Percentiles rank a stretch among this genome's conserved stretches.
Conservation (phyloP, 2,329 filamentous ascomycete species). For the Dothidotthia symphoricarpi region DNA sequence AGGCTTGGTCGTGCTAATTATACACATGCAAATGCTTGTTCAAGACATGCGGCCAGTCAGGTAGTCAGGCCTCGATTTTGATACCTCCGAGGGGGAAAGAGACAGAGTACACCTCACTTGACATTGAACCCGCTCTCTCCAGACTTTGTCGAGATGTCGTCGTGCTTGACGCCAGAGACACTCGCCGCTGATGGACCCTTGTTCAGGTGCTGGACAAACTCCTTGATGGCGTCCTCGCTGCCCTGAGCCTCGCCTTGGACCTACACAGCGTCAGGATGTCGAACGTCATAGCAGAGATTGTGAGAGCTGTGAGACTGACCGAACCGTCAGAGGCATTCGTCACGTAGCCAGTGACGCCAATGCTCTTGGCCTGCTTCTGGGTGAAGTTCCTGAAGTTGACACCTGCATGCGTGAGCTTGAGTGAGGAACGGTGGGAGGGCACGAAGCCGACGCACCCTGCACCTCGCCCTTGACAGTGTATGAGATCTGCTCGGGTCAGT, state of each 20-base stretch:
- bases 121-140: conserved; percentile 64
- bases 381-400: conserved; percentile 54
- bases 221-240: conserved; percentile 60
- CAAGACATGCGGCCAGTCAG: too few species aligned
- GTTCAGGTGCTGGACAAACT: conserved; percentile 72
- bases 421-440: not conserved
- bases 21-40: not conserved
- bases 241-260: conserved; percentile 91
- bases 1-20: not conserved
- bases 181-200: conserved; percentile 69
- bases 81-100: too few species aligned
- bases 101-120: conserved; percentile 10
- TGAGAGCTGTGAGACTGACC: conserved; percentile 23
- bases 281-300: not conserved
- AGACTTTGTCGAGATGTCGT: conserved; percentile 62
- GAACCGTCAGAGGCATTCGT: conserved; percentile 49
- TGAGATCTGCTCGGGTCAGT: conserved; percentile 42
- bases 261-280: conserved; percentile 48
- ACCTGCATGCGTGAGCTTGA: conserved; percentile 22
- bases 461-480: conserved; percentile 50
- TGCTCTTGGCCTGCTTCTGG: conserved; percentile 43
- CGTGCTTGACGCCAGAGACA: conserved; percentile 72
- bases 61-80: too few species aligned
- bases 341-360: conserved; percentile 49
- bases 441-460: conserved; percentile 37